Conservation (phyloP, 2,329 filamentous ascomycete species). For the Colletotrichum graminicola region DNA sequence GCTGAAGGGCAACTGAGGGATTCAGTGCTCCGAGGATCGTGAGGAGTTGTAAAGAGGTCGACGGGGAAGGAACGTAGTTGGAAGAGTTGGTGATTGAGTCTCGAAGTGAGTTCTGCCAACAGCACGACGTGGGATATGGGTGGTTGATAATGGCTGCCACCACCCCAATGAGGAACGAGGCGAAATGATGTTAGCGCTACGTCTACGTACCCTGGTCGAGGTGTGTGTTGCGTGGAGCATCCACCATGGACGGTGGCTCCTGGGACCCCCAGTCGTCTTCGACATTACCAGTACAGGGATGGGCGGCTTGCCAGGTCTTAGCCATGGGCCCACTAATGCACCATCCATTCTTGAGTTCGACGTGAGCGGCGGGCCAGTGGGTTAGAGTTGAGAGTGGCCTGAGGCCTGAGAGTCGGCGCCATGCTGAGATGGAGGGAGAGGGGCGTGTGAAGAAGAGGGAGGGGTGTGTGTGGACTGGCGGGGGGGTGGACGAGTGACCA, state of each 20-base stretch:
- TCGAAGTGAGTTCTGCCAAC: not conserved
- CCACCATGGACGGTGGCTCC: slow-evolving; percentile 46
- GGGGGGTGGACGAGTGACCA: slow-evolving; percentile 46
- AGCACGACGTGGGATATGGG: slow-evolving; percentile 41
- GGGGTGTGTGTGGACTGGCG: slow-evolving; percentile 43
- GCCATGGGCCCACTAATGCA: slow-evolving; percentile 51
- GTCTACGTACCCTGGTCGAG: slow-evolving; percentile 39
- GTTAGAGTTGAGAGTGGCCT: slow-evolving; percentile 49
- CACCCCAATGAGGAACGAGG: slow-evolving; percentile 41
- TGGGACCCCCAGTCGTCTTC: slow-evolving; percentile 43
- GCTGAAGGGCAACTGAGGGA: slow-evolving; percentile 30
- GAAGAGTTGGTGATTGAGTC: slow-evolving; percentile 44
- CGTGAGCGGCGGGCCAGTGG: slow-evolving; percentile 46
- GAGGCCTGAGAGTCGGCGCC: slow-evolving; percentile 43
- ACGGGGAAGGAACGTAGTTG: slow-evolving; percentile 55
- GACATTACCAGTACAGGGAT: slow-evolving; percentile 48
- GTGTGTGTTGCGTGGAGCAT: slow-evolving; percentile 53
- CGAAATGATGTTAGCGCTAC: slow-evolving; percentile 43
- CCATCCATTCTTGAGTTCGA: slow-evolving; percentile 59
- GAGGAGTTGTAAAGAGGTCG: slow-evolving; percentile 44
- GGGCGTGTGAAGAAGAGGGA: slow-evolving; percentile 42
- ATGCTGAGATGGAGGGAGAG: slow-evolving; percentile 10
- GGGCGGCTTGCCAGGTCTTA: slow-evolving; percentile 45
- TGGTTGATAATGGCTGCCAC: slow-evolving; percentile 43
- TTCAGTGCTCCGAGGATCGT: slow-evolving; percentile 36